Conservation (phyloP, 2,329 filamentous ascomycete species). For the Paraphoma sp. region DNA sequence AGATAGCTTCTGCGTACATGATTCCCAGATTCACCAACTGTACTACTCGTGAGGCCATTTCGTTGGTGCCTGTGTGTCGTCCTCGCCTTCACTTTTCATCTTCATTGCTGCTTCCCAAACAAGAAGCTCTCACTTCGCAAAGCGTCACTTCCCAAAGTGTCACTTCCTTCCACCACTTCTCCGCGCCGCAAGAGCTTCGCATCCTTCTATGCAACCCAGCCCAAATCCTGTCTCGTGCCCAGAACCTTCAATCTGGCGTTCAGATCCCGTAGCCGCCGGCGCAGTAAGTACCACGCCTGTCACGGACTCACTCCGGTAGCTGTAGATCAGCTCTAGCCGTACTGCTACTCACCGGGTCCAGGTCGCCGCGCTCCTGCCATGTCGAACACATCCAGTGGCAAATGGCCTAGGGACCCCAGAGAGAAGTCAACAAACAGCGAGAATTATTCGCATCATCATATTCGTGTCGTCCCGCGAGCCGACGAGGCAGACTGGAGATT, state of each 20-base stretch:
- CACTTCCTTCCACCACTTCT: background rate
- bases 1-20: no score
- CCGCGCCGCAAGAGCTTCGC: background rate
- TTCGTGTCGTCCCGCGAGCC: slow-evolving; percentile 26
- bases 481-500: slow-evolving; percentile 2
- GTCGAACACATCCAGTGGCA: slow-evolving; percentile 15
- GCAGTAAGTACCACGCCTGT: slow-evolving; percentile 7
- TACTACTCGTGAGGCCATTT: no score
- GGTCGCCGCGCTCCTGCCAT: slow-evolving; percentile 26
- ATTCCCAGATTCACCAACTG: no score
- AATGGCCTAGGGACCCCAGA: slow-evolving; percentile 16
- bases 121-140: background rate
- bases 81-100: no score
- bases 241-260: slow-evolving; percentile 24
- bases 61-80: no score
- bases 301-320: no score
- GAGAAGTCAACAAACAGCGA: slow-evolving; percentile 9
- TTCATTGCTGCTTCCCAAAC: no score
- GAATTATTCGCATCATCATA: slow-evolving; percentile 26
- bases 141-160: background rate
- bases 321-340: no score
- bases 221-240: slow-evolving; percentile 1
- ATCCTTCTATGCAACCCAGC: background rate
- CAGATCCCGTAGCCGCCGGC: slow-evolving; percentile 24
- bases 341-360: slow-evolving; percentile 1